Conservation (phyloP, 306 rosid genomes). For the Morella rubra region DNA sequence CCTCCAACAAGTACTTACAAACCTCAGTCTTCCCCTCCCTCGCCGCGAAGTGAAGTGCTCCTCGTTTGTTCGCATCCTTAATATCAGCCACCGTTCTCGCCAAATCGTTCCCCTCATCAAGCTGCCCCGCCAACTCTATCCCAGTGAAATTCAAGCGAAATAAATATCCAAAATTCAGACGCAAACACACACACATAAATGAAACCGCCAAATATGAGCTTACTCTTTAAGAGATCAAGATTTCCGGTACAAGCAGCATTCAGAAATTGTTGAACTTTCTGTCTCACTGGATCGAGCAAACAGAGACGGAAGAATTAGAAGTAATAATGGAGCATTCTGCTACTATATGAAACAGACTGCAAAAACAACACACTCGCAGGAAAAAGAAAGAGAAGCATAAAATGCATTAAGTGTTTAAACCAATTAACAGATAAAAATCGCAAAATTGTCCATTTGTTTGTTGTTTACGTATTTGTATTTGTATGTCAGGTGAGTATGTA, state of each 20-base stretch:
- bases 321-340: neutral
- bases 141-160: slow-evolving; percentile 14
- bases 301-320: neutral
- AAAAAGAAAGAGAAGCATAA: neutral
- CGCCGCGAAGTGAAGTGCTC: slow-evolving; percentile 92
- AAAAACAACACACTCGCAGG: neutral
- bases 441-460: too few species aligned
- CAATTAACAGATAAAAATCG: too few species aligned
- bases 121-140: slow-evolving; percentile 65
- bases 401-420: too few species aligned
- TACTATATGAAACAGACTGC: neutral
- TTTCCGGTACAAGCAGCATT: slow-evolving; percentile 81
- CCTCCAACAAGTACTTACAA: slow-evolving; percentile 67
- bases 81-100: slow-evolving; percentile 65
- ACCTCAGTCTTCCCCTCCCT: slow-evolving; percentile 80
- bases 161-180: neutral
- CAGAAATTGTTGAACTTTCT: slow-evolving; percentile 76
- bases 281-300: slow-evolving; percentile 54
- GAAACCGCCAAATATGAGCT: neutral
- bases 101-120: slow-evolving; percentile 74
- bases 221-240: slow-evolving; percentile 83
- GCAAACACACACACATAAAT: neutral
- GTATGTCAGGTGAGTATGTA: too few species aligned
- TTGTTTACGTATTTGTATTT: neutral
- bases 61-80: slow-evolving; percentile 89